Evolutionary conservation across 1,284 basidiomycete species (phyloP).

Genomic region (Microstroma glucosiphilum): DNA sequence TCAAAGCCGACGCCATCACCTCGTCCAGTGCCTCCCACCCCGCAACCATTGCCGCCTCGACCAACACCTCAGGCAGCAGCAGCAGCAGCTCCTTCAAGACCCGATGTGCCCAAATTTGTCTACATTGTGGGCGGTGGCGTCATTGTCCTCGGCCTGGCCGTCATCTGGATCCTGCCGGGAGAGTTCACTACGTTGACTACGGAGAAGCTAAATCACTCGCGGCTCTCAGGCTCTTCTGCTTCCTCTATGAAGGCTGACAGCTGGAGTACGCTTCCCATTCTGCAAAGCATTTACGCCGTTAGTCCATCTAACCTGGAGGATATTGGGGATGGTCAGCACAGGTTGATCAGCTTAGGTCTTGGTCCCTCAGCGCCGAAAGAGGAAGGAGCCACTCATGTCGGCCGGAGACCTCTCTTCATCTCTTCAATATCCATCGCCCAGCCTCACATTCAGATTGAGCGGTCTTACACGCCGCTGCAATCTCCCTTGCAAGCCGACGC

Average conservation of each 20-base stretch:
- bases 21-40: not conserved
- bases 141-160: not conserved
- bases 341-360: not conserved
- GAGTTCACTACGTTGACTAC: too few relatives aligned
- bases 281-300: too few relatives aligned
- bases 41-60: not conserved
- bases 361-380: not conserved
- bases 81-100: not conserved
- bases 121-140: not conserved
- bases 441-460: not conserved
- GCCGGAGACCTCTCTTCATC: not conserved
- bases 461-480: not conserved
- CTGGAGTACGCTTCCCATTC: too few relatives aligned
- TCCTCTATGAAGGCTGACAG: too few relatives aligned
- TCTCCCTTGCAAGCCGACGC: not conserved
- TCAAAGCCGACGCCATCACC: not conserved
- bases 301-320: too few relatives aligned
- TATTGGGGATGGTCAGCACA: not conserved
- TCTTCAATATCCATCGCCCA: constrained; percentile 1
- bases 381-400: not conserved
- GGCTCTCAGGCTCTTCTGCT: too few relatives aligned
- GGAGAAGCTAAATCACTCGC: too few relatives aligned
- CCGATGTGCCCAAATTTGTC: not conserved
- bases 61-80: not conserved
- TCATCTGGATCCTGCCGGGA: not conserved